Evolutionary conservation across 768 basidiomycete genomes (phyloP).

Genomic region (Exidia glandulosa): DNA sequence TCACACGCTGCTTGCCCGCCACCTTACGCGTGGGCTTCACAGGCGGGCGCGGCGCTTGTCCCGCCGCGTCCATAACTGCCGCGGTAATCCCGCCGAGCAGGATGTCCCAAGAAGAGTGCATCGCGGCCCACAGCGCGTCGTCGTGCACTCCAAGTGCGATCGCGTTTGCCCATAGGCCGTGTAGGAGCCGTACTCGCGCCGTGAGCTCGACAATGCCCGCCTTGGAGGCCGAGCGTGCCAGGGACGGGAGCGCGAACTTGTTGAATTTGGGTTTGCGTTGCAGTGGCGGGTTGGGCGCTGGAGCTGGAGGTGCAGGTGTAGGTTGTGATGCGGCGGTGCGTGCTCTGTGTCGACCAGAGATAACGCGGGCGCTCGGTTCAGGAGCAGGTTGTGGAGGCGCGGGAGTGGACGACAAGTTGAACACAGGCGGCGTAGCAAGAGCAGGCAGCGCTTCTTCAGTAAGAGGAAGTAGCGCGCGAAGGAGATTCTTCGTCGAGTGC

Average conservation of each 20-base stretch:
- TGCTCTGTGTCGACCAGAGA: no score
- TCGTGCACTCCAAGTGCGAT: constrained; percentile 41
- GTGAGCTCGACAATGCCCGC: background rate
- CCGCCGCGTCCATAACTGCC: background rate
- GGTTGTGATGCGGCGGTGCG: no score
- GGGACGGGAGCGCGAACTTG: background rate
- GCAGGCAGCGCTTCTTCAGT: background rate
- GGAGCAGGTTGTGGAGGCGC: no score
- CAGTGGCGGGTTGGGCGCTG: no score
- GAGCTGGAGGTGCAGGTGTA: no score
- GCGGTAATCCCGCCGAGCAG: constrained; percentile 17
- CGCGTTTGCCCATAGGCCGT: constrained; percentile 42
- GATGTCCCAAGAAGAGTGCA: constrained; percentile 40
- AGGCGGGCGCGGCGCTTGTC: background rate
- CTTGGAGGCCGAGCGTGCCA: background rate
- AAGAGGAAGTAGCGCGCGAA: background rate
- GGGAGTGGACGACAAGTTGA: background rate
- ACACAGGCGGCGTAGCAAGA: background rate
- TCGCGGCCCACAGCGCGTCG: constrained; percentile 31
- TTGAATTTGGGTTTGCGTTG: background rate
- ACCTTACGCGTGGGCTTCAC: no score
- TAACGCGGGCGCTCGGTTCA: background rate
- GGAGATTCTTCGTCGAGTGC: background rate
- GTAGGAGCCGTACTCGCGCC: background rate
- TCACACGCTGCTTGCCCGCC: no score